Conservation (phyloP, 345 rosid genomes). For the Gossypium thurberi region DNA sequence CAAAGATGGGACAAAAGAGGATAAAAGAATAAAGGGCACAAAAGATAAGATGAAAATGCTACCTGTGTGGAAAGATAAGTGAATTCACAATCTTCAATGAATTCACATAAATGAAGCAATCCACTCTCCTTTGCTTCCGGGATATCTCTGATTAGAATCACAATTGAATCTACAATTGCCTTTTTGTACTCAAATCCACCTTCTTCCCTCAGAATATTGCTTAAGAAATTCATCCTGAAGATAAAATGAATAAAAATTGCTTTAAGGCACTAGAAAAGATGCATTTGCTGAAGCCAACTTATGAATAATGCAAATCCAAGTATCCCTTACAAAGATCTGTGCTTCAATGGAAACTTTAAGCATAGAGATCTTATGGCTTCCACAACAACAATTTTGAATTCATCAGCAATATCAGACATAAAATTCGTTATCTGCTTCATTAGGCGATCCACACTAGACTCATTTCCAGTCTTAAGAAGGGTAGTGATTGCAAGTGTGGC, state of each 20-base stretch:
- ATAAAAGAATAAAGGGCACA: background rate
- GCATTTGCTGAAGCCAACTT: background rate
- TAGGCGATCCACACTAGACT: slow-evolving; percentile 93
- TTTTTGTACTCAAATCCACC: slow-evolving; percentile 98
- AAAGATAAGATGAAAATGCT: slow-evolving; percentile 7
- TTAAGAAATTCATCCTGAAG: slow-evolving; percentile 92
- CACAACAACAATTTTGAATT: slow-evolving; percentile 96
- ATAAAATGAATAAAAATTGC: slow-evolving; percentile 17
- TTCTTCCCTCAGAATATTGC: slow-evolving; percentile 99
- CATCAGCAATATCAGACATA: slow-evolving; percentile 99
- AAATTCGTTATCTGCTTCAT: slow-evolving; percentile 98
- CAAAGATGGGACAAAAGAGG: background rate
- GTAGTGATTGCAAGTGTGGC: slow-evolving; percentile 99
- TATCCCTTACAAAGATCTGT: slow-evolving; percentile 78
- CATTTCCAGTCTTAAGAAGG: slow-evolving; percentile 95
- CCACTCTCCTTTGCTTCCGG: slow-evolving; percentile 99
- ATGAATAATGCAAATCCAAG: background rate
- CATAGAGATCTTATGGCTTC: slow-evolving; percentile 97
- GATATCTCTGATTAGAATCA: slow-evolving; percentile 90
- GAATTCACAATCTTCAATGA: slow-evolving; percentile 99
- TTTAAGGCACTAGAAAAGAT: background rate
- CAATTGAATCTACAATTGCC: slow-evolving; percentile 96
- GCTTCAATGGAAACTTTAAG: slow-evolving; percentile 91
- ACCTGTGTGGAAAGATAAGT: slow-evolving; percentile 99
- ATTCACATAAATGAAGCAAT: slow-evolving; percentile 94